A percentile compares a stretch with the other conserved stretches of the same genome.
phyloP scores from a whole-genome alignment of 1,284 basidiomycete genomes.

The Trametes polyzona region DNA sequence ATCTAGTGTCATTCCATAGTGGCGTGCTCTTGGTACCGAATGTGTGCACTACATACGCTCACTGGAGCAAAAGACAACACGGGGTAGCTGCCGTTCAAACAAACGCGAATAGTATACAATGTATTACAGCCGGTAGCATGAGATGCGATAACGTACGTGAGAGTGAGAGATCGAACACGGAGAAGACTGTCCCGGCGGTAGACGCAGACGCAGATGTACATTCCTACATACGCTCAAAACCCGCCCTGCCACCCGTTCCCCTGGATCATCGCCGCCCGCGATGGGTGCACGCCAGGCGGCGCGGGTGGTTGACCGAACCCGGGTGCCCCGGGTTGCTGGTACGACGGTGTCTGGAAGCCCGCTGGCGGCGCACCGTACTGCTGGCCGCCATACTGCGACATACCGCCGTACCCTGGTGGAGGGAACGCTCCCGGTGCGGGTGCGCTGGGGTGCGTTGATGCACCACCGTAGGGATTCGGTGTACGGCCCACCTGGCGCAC shows the following conservation, averaged over 20 bases:
- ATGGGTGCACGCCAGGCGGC: slow-evolving; percentile 63
- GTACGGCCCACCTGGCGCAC: slow-evolving; percentile 71
- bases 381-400: slow-evolving; percentile 16
- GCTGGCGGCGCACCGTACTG: slow-evolving; percentile 34
- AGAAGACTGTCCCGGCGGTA: slow-evolving; percentile 8
- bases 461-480: slow-evolving; percentile 70
- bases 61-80: not conserved
- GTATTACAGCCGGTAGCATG: slow-evolving; percentile 25
- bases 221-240: slow-evolving; percentile 11
- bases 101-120: slow-evolving; percentile 22
- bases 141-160: slow-evolving; percentile 19
- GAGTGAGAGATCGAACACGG: slow-evolving; percentile 12
- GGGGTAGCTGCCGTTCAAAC: not conserved
- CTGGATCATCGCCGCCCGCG: slow-evolving; percentile 65
- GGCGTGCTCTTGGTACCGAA: too few species aligned
- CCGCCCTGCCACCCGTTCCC: slow-evolving; percentile 25
- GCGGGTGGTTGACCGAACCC: slow-evolving; percentile 45
- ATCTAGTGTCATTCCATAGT: not conserved
- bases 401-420: slow-evolving; percentile 22
- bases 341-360: slow-evolving; percentile 65
- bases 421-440: slow-evolving; percentile 25
- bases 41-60: not conserved
- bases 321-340: slow-evolving; percentile 43
- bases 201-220: slow-evolving; percentile 6
- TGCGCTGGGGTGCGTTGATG: slow-evolving; percentile 29